A percentile compares a stretch with the other conserved stretches of the same genome.
Evolutionary conservation across 768 basidiomycete genomes (phyloP).

Genomic region (Pleurotus platypus): DNA sequence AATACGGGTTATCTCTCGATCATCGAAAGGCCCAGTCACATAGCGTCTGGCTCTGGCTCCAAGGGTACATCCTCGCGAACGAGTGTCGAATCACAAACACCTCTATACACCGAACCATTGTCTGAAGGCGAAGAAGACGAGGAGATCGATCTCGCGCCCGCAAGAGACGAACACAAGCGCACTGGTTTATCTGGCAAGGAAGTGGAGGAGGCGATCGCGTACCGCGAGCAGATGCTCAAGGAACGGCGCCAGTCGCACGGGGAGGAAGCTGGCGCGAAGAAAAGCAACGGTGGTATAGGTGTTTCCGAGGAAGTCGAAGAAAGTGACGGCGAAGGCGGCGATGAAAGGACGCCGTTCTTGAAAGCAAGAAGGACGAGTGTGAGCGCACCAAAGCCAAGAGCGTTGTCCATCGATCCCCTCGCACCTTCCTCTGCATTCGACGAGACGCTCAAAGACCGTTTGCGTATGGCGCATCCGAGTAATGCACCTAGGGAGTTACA

Average conservation of each 20-base stretch:
- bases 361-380: slow-evolving; percentile 18
- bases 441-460: slow-evolving; percentile 70
- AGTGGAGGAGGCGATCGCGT: slow-evolving; percentile 82
- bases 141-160: slow-evolving; percentile 59
- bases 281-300: slow-evolving; percentile 16
- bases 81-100: slow-evolving; percentile 41
- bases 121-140: slow-evolving; percentile 96
- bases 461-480: slow-evolving; percentile 35
- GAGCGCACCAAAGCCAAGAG: slow-evolving; percentile 21
- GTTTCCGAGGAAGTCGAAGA: slow-evolving; percentile 13
- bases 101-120: slow-evolving; percentile 79
- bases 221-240: slow-evolving; percentile 78
- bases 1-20: slow-evolving; percentile 71
- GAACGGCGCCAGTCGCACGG: slow-evolving; percentile 30
- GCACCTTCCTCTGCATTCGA: slow-evolving; percentile 81
- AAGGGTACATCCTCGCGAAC: slow-evolving; percentile 43
- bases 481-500: slow-evolving; percentile 26
- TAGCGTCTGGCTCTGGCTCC: slow-evolving; percentile 35
- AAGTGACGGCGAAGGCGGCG: slow-evolving; percentile 24
- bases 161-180: slow-evolving; percentile 78
- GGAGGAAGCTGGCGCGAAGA: slow-evolving; percentile 16
- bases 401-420: slow-evolving; percentile 81
- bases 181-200: slow-evolving; percentile 72
- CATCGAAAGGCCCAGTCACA: slow-evolving; percentile 67
- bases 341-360: slow-evolving; percentile 33